Evolutionary conservation across 352 stramenopile species (phyloP).

Genomic region (Phytophthora idaei): DNA sequence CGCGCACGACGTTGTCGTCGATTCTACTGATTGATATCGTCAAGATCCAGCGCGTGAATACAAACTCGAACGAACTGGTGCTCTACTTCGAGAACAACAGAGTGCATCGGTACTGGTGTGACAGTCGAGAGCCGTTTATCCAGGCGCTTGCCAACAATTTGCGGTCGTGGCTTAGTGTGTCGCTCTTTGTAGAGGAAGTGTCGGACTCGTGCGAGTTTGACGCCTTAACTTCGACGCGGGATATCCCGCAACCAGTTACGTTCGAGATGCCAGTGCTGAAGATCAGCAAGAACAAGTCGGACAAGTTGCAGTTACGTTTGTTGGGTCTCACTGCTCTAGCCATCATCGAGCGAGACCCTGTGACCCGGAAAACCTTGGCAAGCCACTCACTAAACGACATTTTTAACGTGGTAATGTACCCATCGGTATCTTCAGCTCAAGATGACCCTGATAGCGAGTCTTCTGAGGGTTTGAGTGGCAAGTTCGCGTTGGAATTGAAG

Average conservation of each 20-base stretch:
- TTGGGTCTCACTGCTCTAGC: conserved; percentile 71
- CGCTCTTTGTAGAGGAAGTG: conserved; percentile 85
- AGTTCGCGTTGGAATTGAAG: conserved; percentile 88
- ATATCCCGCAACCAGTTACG: conserved; percentile 79
- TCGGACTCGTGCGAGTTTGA: conserved; percentile 87
- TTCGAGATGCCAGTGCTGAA: conserved; percentile 89
- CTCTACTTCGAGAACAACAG: conserved; percentile 89
- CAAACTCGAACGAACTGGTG: conserved; percentile 83
- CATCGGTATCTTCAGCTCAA: conserved; percentile 72
- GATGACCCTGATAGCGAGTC: conserved; percentile 46
- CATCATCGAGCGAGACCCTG: conserved; percentile 78
- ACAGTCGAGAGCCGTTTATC: conserved; percentile 88
- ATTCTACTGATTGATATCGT: conserved; percentile 89
- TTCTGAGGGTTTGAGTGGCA: conserved; percentile 69
- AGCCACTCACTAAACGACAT: conserved; percentile 78
- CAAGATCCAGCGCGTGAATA: conserved; percentile 87
- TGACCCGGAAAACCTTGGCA: conserved; percentile 70
- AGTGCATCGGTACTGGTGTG: conserved; percentile 88
- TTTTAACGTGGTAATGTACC: conserved; percentile 89
- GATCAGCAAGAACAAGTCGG: conserved; percentile 80
- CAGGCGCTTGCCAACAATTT: conserved; percentile 88
- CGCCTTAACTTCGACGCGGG: conserved; percentile 70
- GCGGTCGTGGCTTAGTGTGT: conserved; percentile 83
- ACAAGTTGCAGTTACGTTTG: conserved; percentile 75
- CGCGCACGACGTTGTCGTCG: conserved; percentile 72